Conservation (phyloP, 2,329 filamentous ascomycete genomes). For the Pseudogymnoascus sp. region DNA sequence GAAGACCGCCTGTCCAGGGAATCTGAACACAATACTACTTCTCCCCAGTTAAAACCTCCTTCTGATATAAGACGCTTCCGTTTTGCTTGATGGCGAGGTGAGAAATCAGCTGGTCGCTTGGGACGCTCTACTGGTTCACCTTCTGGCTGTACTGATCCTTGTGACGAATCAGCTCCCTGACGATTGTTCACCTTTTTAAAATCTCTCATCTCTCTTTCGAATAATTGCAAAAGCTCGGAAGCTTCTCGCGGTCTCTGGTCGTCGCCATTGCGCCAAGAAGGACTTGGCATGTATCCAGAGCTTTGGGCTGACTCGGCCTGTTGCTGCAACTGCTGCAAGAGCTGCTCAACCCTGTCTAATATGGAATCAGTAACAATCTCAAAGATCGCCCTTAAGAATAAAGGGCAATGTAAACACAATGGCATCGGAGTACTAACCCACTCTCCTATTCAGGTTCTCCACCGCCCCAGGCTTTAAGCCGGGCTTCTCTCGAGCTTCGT, state of each 20-base stretch:
- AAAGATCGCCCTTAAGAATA: conserved; percentile 15
- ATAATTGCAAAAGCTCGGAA: neutral
- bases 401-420: neutral
- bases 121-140: neutral
- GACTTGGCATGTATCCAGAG: neutral
- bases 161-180: neutral
- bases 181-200: conserved; percentile 1
- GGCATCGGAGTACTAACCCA: conserved; percentile 21
- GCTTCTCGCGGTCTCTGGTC: neutral
- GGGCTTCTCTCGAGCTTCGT: conserved; percentile 30
- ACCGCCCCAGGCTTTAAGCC: conserved; percentile 34
- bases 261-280: neutral
- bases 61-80: conserved; percentile 1
- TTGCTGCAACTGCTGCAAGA: conserved; percentile 10
- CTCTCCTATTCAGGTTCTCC: conserved; percentile 30
- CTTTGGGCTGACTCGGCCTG: neutral
- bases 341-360: conserved; percentile 19
- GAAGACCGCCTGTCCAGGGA: conserved; percentile 12
- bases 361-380: conserved; percentile 16
- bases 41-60: conserved; percentile 1
- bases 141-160: neutral
- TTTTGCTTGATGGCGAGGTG: neutral
- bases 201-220: neutral
- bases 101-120: conserved; percentile 2
- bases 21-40: conserved; percentile 5